Conservation (phyloP, 345 rosid genomes). For the Citrus medica region DNA sequence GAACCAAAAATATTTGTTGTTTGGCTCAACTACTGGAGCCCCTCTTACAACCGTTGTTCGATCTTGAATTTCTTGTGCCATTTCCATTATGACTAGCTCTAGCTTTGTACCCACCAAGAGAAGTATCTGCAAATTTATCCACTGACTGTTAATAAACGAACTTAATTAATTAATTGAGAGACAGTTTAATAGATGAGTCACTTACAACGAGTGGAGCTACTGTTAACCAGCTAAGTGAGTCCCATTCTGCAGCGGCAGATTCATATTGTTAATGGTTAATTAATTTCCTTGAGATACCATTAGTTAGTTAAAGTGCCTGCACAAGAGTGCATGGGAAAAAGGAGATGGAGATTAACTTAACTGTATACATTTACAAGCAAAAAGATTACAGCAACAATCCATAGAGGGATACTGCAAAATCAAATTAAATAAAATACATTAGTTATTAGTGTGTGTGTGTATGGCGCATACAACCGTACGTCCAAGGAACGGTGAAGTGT, state of each 20-base stretch:
- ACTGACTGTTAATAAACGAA: no score
- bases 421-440: not conserved
- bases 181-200: no score
- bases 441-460: not conserved
- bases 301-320: not conserved
- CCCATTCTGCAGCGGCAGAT: constrained; percentile 36
- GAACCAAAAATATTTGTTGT: constrained; percentile 59
- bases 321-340: not conserved
- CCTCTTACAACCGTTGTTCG: constrained; percentile 39
- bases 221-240: constrained; percentile 44
- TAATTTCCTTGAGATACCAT: not conserved
- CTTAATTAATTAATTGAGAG: no score
- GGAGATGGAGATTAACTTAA: constrained; percentile 26
- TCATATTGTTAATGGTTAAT: not conserved
- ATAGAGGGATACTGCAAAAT: constrained; percentile 43
- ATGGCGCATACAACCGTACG: no score
- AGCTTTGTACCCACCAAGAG: constrained; percentile 52
- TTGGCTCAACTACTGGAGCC: constrained; percentile 54
- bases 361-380: constrained; percentile 51
- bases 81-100: constrained; percentile 51
- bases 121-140: constrained; percentile 36
- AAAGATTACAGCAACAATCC: constrained; percentile 44
- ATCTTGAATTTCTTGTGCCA: constrained; percentile 50
- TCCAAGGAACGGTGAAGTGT: no score
- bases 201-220: constrained; percentile 40